Conservation (phyloP, 2,329 filamentous ascomycete genomes). For the Trichoderma oligosporum region DNA sequence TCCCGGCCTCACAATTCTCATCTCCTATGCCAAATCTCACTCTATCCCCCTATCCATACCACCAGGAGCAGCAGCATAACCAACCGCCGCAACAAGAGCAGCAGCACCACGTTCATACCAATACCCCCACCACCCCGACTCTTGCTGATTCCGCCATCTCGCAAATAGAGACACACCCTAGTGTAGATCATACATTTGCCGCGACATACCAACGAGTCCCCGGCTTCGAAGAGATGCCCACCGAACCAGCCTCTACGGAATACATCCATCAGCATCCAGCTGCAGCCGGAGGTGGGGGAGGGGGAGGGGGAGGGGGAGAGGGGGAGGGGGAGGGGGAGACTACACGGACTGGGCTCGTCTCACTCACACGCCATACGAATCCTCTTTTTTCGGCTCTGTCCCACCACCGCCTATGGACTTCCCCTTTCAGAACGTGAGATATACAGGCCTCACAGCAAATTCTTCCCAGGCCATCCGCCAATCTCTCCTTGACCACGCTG, state of each 20-base stretch:
- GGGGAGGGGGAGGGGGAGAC: too few relatives aligned
- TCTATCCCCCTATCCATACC: background rate
- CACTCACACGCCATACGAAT: background rate
- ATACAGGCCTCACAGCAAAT: background rate
- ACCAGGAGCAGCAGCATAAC: background rate
- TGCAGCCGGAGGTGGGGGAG: too few relatives aligned
- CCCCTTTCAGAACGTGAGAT: background rate
- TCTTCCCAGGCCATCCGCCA: background rate
- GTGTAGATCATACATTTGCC: background rate
- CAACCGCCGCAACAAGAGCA: background rate
- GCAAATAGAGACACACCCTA: background rate
- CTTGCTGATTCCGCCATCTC: background rate
- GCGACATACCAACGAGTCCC: background rate
- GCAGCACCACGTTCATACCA: background rate
- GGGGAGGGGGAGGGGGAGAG: too few relatives aligned
- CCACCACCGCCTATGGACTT: background rate
- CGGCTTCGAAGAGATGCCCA: slow-evolving; percentile 5
- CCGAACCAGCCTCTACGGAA: background rate
- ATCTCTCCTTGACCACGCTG: background rate
- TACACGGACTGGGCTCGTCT: background rate
- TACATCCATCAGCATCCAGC: background rate
- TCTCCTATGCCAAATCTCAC: background rate
- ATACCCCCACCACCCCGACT: background rate
- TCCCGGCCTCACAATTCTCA: background rate
- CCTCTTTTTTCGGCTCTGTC: background rate